Percentiles rank a stretch among this genome's conserved stretches.
These are phyloP conservation scores for Zoysia pacifica DNA, from an alignment of 176 grass and related monocot genomes.

Conservation along the genomic window DNA sequence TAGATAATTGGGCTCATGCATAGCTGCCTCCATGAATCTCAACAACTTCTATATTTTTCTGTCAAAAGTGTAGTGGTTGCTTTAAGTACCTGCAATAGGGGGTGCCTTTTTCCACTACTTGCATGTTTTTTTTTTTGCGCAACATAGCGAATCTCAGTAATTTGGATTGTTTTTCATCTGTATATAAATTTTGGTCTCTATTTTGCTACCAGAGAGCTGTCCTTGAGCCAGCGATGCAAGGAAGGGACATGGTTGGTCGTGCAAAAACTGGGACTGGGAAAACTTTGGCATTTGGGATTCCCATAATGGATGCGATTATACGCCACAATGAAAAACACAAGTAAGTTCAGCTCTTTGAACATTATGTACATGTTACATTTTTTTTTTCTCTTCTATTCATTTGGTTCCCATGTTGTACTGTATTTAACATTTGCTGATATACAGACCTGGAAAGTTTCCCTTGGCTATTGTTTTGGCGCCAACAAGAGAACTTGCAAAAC, in stretches of 20 bases:
- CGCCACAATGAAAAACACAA: constrained; percentile 58
- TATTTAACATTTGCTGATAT: constrained; percentile 6
- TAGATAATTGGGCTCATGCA: too few species aligned
- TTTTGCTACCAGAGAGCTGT: constrained; percentile 71
- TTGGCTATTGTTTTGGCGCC: constrained; percentile 89
- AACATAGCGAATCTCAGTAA: neutral
- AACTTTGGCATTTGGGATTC: constrained; percentile 98
- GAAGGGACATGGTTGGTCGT: constrained; percentile 91
- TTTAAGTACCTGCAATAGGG: too few species aligned
- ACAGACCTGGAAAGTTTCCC: constrained; percentile 65
- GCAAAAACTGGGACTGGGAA: constrained; percentile 97
- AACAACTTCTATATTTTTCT: neutral
- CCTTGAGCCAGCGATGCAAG: constrained; percentile 97
- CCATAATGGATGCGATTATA: constrained; percentile 89
- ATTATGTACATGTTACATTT: neutral
- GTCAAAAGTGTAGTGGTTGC: neutral
- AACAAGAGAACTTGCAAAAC: constrained; percentile 93
- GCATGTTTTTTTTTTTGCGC: neutral
- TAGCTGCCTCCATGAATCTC: too few species aligned
- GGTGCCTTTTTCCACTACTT: neutral
- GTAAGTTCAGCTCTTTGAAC: constrained; percentile 46
- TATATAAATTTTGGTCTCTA: constrained; percentile 14
- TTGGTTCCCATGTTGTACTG: neutral
- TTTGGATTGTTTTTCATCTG: neutral
- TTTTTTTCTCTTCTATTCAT: neutral